These are phyloP conservation scores for Ajuga chamaepitys DNA, from an alignment of 257 asterid species.

Conservation along the genomic window DNA sequence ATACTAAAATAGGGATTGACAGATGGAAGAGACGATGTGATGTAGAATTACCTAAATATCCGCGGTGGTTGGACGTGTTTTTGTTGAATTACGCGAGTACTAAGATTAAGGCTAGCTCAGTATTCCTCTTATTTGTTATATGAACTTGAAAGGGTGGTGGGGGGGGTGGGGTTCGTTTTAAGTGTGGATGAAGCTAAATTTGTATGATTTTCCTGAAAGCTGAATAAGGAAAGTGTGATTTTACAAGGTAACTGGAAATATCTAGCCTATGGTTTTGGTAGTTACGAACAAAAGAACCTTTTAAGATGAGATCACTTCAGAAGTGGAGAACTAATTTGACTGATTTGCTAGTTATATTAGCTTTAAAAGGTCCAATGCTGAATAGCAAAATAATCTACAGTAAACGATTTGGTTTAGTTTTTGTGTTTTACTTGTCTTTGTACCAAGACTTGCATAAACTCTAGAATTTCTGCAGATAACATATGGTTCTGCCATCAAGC, in stretches of 20 bases:
- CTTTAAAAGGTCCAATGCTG: neutral
- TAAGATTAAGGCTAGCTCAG: neutral
- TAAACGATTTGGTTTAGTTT: neutral
- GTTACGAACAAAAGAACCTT: neutral
- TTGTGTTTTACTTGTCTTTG: neutral
- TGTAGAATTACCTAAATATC: neutral
- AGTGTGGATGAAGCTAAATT: neutral
- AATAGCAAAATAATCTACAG: neutral
- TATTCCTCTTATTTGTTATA: neutral
- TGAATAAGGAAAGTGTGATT: neutral
- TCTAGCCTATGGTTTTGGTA: neutral
- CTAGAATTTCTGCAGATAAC: slow-evolving; percentile 47
- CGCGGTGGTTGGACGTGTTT: neutral
- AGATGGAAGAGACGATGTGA: neutral
- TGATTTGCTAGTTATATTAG: neutral
- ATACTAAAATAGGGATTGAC: neutral
- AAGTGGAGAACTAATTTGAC: neutral
- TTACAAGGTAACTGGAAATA: neutral
- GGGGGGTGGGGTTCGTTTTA: neutral
- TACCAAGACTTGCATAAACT: neutral
- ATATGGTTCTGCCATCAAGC: slow-evolving; percentile 76
- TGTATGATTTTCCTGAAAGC: neutral
- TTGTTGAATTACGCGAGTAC: neutral
- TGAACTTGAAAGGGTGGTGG: neutral
- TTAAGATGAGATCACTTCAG: neutral